Percentiles rank a stretch among this genome's conserved stretches.
Conservation (phyloP, 441 rosid genomes). For the Sinapis alba region DNA sequence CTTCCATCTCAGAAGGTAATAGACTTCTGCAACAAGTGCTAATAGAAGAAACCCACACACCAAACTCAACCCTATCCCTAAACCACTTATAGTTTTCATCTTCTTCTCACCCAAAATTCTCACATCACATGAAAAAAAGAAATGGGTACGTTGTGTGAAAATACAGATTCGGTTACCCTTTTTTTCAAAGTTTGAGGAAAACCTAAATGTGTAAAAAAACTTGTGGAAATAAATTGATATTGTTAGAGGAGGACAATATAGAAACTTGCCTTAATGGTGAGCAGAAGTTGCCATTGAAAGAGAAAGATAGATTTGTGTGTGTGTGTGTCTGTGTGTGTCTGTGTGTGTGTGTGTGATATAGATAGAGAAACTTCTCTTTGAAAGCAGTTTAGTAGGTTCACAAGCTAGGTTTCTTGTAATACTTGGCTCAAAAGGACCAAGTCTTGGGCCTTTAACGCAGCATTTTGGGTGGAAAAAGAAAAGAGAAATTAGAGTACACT, state of each 20-base stretch:
- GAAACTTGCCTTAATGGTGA: constrained; percentile 38
- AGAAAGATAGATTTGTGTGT: constrained; percentile 17
- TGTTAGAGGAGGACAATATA: constrained; percentile 22
- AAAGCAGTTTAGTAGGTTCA: constrained; percentile 42
- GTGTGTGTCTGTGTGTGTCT: not conserved
- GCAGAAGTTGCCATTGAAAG: constrained; percentile 26
- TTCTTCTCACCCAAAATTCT: constrained; percentile 41
- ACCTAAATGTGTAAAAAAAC: constrained; percentile 7
- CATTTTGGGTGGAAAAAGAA: not conserved
- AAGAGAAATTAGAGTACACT: constrained; percentile 7
- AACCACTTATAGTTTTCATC: constrained; percentile 65
- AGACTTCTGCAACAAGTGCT: constrained; percentile 77
- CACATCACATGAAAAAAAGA: constrained; percentile 44
- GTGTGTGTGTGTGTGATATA: not conserved
- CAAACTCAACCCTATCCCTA: constrained; percentile 69
- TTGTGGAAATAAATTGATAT: constrained; percentile 23
- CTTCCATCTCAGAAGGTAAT: constrained; percentile 67
- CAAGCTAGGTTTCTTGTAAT: constrained; percentile 38
- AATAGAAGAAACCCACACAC: constrained; percentile 76
- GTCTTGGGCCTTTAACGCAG: constrained; percentile 26
- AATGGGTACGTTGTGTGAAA: not conserved
- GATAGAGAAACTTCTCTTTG: constrained; percentile 28
- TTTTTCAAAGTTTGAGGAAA: constrained; percentile 5
- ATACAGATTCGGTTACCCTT: constrained; percentile 18
- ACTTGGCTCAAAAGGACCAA: constrained; percentile 31